phyloP scores from a whole-genome alignment of 192 early-diverging fungal species.

The Coemansia sp. region DNA sequence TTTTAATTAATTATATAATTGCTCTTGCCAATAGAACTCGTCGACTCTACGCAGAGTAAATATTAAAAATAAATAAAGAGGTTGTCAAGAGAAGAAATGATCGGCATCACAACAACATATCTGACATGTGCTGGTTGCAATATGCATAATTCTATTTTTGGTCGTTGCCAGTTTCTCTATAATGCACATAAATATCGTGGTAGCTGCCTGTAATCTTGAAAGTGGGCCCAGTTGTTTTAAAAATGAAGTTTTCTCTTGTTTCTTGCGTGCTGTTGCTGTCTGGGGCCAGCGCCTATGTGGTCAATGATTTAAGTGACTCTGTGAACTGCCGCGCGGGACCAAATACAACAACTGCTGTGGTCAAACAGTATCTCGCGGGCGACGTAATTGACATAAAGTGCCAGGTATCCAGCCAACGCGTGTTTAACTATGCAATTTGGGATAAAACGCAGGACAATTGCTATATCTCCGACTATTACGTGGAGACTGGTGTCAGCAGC shows the following conservation, averaged over 20 bases:
- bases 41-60: too few species aligned
- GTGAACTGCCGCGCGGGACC: slow-evolving; percentile 32
- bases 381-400: slow-evolving; percentile 29
- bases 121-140: not conserved
- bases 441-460: slow-evolving; percentile 44
- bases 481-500: slow-evolving; percentile 12
- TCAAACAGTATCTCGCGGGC: slow-evolving; percentile 28
- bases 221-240: not conserved
- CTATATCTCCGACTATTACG: slow-evolving; percentile 42
- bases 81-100: too few species aligned
- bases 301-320: slow-evolving; percentile 2
- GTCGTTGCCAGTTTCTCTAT: not conserved
- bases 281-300: not conserved
- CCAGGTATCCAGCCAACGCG: slow-evolving; percentile 27
- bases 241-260: slow-evolving; percentile 1
- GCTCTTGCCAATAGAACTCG: too few species aligned
- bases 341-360: slow-evolving; percentile 21
- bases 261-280: not conserved
- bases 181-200: not conserved
- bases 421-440: slow-evolving; percentile 37
- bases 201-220: not conserved
- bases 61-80: too few species aligned
- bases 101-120: not conserved
- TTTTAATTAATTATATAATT: too few species aligned
- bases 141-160: not conserved